Base-by-base conservation (phyloP, 768 basidiomycete genomes). In the Tulasnella sp. region DNA sequence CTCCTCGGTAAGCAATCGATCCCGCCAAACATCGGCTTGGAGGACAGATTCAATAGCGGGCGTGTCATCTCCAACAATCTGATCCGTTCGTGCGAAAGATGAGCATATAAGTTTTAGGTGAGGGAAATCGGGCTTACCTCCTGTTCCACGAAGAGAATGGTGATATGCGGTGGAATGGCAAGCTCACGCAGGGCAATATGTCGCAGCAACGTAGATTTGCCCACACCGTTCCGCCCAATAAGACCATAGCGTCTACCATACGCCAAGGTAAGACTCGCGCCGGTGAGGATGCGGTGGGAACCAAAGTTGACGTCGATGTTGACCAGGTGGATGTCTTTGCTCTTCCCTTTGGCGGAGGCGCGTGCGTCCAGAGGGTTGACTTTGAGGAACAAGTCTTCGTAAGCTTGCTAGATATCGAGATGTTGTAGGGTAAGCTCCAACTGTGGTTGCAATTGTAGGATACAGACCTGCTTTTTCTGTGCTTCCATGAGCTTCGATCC, bases 1-100 rank as follows among this genome's bases (percentile, higher is more conserved):
- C 69, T 98, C 93, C 65, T 99, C 91, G 55, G 82, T 84, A 49
- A 96, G 70, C 15, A 97, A 74, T 62, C 89, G 86, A 65, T 94
- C 92, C 67, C 94, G 77, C 91, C 96, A 98, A 31, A 99, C 96
- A 67, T 99, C 96, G n/a, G 96, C 96, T 68, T 93, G 91, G n/a
- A 99, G 76, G 19, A 99, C 96, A 1, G 93, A 92, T 19, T 92
- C 86, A 40, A 99, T 75, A 2, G 96, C 96, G 1, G 74, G 73
- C 0, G 92, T 98, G 62, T 93, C 92, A 68, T 98, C 94, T 31
- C 94, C 96, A 54, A 90, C 67, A 62, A 97, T 86, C 87, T 92
- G n/a, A n/a, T n/a, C n/a, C n/a, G n/a, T n/a, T n/a, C n/a, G n/a
- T n/a, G 54, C 8, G 50, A 21, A 14, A 43, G 2, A 59, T 17